These are phyloP conservation scores for Calonectria henricotiae DNA, from an alignment of 2,329 filamentous ascomycete genomes.

Conservation along the genomic window DNA sequence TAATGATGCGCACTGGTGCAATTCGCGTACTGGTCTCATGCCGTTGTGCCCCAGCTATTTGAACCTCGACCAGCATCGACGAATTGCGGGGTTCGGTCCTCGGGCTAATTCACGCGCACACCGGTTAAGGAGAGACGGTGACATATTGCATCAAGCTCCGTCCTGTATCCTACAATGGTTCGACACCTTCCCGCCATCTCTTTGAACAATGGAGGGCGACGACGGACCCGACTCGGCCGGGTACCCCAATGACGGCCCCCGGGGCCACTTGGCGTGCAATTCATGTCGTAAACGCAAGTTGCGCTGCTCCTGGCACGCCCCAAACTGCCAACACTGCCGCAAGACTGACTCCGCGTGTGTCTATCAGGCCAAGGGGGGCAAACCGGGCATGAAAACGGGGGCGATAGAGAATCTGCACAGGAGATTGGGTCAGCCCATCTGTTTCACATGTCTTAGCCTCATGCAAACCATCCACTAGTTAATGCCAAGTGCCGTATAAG, in stretches of 20 bases:
- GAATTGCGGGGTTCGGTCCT: constrained; percentile 22
- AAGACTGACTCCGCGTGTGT: constrained; percentile 45
- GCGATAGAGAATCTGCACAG: constrained; percentile 58
- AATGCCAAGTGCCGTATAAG: constrained; percentile 26
- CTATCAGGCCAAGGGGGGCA: constrained; percentile 55
- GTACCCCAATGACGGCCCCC: constrained; percentile 23
- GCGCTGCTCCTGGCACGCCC: constrained; percentile 25
- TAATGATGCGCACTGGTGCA: neutral
- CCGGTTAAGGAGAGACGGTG: constrained; percentile 22
- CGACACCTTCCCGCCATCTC: constrained; percentile 1
- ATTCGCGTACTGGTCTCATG: neutral
- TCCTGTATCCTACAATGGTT: neutral
- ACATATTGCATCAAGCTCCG: constrained; percentile 18
- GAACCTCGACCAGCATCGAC: neutral
- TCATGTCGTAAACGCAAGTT: constrained; percentile 31
- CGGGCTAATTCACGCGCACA: constrained; percentile 5
- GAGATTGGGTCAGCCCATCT: constrained; percentile 51
- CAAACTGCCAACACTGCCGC: constrained; percentile 28
- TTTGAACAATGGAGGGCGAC: constrained; percentile 20
- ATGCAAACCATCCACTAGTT: constrained; percentile 13
- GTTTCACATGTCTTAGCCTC: constrained; percentile 19
- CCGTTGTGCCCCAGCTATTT: neutral
- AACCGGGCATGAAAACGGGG: constrained; percentile 59
- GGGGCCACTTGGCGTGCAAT: constrained; percentile 23
- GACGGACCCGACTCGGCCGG: constrained; percentile 19